Base-by-base conservation (phyloP, 768 basidiomycete species). In the Collybia nuda region DNA sequence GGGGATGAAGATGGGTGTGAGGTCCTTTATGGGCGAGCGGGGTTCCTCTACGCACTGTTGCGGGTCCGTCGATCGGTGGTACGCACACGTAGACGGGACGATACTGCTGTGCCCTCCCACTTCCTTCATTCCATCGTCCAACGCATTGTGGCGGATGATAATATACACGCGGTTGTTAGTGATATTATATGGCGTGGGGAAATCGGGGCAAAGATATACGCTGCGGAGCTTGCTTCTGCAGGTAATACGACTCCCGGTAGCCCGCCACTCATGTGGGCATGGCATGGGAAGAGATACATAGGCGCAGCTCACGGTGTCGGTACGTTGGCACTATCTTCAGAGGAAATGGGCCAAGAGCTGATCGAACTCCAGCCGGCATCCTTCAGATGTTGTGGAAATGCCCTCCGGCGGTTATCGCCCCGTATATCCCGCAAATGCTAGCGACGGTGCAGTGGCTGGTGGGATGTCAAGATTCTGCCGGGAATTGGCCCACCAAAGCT, bases 1-100 rank as follows among this genome's bases (percentile, higher is more conserved):
- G 38, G 36, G 15, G 22, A 48, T 5, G 52, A 54, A 42, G 79
- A 76, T 50, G 77, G 74, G 15, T 81, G 78, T 54, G 82, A 84
- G 55, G 73, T 82, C 5, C 67, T 84, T 6, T 83, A 83, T 58
- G 81, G 81, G 2, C 79, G 81, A 40, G 80, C 80, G 15, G 81
- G 82, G 2, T 64, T 83, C 32, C 67, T 84, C 1, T 82, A 82
- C 53, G 72, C 77, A 5, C 62, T 83, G 15, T 66, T 81, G 1
- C 69, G 67, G 26, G 66, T 84, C 17, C 71, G 78, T 26, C 4
- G 7, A 26, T 56, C 55, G 14, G 58, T 55, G 9, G 26, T 64
- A 23, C 15, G 42, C 17, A n/a, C n/a, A n/a, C n/a, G n/a, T n/a
- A 14, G 6, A 23, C 37, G 37, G 18, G n/a, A 26, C n/a, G 6